phyloP scores from a whole-genome alignment of 2,329 filamentous ascomycete species.

The Colletotrichum filicis region DNA sequence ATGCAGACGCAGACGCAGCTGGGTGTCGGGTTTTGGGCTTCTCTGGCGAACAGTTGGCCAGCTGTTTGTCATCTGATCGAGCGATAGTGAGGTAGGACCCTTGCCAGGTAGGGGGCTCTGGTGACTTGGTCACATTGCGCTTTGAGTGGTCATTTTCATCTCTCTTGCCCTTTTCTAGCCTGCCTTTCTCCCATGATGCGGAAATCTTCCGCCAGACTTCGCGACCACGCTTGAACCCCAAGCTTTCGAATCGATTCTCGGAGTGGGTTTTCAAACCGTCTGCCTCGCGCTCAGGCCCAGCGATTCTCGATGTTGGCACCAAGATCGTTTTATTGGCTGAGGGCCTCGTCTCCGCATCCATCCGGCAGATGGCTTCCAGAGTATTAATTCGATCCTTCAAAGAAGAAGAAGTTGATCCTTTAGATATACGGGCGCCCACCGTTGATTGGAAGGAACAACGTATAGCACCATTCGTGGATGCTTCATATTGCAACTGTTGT shows the following conservation, averaged over 20 bases:
- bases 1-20: not conserved
- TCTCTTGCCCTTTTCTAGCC: not conserved
- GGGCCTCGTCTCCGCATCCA: not conserved
- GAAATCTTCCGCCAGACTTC: conserved; percentile 13
- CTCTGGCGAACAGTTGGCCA: not conserved
- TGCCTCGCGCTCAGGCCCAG: not conserved
- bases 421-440: not conserved
- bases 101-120: not conserved
- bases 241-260: not conserved
- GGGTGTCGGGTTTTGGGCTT: no score
- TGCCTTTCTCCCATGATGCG: conserved; percentile 6
- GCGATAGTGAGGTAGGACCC: not conserved
- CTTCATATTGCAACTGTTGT: not conserved
- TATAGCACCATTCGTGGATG: not conserved
- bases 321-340: not conserved
- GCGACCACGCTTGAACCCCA: conserved; percentile 15
- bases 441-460: not conserved
- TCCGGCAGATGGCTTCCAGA: not conserved
- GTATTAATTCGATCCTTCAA: not conserved
- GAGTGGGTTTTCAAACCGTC: not conserved
- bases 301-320: not conserved
- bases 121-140: not conserved
- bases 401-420: not conserved
- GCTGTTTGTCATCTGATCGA: not conserved
- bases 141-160: not conserved